phyloP scores from a whole-genome alignment of 78 protist species.

The Polysphondylium violaceum region DNA sequence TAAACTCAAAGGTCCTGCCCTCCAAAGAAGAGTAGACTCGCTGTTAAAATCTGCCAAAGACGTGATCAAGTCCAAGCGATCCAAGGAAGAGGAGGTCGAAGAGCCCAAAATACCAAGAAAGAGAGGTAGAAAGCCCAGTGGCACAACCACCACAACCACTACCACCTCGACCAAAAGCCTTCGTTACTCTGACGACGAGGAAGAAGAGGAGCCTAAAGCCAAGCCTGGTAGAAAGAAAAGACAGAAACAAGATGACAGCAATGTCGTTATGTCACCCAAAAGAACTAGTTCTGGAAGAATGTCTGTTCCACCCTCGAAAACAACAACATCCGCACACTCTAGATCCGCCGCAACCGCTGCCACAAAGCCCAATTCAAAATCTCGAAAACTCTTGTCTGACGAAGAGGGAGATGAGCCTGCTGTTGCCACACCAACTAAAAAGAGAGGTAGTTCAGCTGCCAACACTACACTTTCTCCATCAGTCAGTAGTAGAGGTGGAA shows the following conservation, averaged over 20 bases:
- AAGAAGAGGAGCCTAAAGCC: not conserved
- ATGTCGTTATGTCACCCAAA: conserved; percentile 27
- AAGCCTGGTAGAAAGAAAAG: conserved; percentile 9
- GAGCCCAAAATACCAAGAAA: conserved; percentile 14
- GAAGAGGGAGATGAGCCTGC: not conserved
- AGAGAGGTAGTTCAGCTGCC: not conserved
- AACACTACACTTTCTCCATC: not conserved
- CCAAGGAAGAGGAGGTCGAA: not conserved
- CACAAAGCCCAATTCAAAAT: not conserved
- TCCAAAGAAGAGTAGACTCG: conserved; percentile 56
- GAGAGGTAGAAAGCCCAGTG: conserved; percentile 7
- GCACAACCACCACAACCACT: not conserved
- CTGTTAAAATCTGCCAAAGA: conserved; percentile 68
- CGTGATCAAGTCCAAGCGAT: not conserved
- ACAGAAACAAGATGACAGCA: not conserved
- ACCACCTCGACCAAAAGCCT: not conserved
- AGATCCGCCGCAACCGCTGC: not conserved
- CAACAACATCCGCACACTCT: not conserved
- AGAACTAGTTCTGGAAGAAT: conserved; percentile 71
- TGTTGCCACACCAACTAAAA: not conserved
- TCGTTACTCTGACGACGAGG: not conserved
- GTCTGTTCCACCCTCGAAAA: conserved; percentile 57
- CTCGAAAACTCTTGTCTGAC: conserved; percentile 30
- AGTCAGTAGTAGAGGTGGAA: conserved; percentile 12
- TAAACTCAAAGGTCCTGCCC: conserved; percentile 56